A percentile compares a stretch with the other conserved stretches of the same genome.
Conservation (phyloP, 2,329 filamentous ascomycete species). For the Aspergillus glaucus region DNA sequence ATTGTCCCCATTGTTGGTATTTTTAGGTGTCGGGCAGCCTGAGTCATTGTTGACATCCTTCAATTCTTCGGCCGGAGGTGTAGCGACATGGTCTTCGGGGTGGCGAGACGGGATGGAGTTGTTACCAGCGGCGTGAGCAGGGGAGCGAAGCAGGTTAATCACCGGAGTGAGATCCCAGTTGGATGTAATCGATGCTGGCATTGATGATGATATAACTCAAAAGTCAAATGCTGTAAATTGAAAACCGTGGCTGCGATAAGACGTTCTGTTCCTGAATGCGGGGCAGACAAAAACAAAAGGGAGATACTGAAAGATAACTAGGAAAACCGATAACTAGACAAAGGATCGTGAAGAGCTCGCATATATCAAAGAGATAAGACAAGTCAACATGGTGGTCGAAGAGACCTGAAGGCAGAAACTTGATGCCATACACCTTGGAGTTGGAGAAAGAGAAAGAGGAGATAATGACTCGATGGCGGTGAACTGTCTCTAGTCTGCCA, state of each 20-base stretch:
- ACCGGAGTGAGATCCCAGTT: slow-evolving; percentile 43
- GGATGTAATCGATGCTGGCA: slow-evolving; percentile 21
- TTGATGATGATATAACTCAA: slow-evolving; percentile 15
- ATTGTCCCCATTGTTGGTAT: slow-evolving; percentile 3
- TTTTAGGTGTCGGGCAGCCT: not conserved
- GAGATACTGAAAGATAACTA: not conserved
- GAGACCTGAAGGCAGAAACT: slow-evolving; percentile 7
- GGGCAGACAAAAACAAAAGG: slow-evolving; percentile 5
- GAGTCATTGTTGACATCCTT: slow-evolving; percentile 6
- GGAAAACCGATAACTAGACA: slow-evolving; percentile 3
- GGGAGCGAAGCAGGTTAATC: slow-evolving; percentile 37
- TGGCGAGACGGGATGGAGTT: slow-evolving; percentile 7
- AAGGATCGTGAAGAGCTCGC: not conserved
- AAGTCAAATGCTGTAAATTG: not conserved
- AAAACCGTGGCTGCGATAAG: not conserved
- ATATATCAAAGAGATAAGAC: slow-evolving; percentile 3
- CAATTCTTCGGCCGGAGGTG: slow-evolving; percentile 2
- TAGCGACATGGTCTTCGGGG: slow-evolving; percentile 6
- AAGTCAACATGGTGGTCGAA: slow-evolving; percentile 17
- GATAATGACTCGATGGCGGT: slow-evolving; percentile 14
- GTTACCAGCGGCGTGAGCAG: slow-evolving; percentile 13
- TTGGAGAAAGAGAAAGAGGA: slow-evolving; percentile 2
- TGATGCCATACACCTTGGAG: slow-evolving; percentile 8
- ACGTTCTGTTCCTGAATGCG: not conserved
- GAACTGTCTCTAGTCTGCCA: slow-evolving; percentile 7